A percentile compares a stretch with the other conserved stretches of the same genome.
These are phyloP conservation scores for Berkeleyomyces rouxiae DNA, from an alignment of 2,329 filamentous ascomycete genomes.

Conservation along the genomic window DNA sequence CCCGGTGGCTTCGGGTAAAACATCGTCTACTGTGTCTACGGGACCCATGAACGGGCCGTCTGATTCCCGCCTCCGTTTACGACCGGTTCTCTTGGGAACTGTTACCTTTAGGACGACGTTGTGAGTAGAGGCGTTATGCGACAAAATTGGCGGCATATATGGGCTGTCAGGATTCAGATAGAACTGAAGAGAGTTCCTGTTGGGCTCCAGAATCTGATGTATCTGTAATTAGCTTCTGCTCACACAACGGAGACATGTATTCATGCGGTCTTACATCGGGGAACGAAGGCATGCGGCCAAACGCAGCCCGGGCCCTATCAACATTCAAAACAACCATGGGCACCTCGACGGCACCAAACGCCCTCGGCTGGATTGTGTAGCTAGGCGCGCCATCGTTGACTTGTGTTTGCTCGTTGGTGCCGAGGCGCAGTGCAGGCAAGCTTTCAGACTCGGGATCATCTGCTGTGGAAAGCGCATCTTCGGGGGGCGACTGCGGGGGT, in stretches of 20 bases:
- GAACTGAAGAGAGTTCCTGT: slow-evolving; percentile 42
- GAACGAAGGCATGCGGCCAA: slow-evolving; percentile 25
- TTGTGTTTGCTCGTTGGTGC: background rate
- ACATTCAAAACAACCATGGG: slow-evolving; percentile 28
- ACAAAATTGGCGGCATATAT: slow-evolving; percentile 60
- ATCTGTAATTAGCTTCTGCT: background rate
- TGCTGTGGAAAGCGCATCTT: background rate
- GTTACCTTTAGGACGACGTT: slow-evolving; percentile 78
- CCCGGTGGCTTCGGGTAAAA: slow-evolving; percentile 14
- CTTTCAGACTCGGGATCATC: background rate
- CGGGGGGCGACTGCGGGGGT: background rate
- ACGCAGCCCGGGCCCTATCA: slow-evolving; percentile 27
- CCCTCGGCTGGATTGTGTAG: slow-evolving; percentile 20
- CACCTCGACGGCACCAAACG: slow-evolving; percentile 26
- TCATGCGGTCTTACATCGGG: slow-evolving; percentile 22
- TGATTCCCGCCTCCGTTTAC: slow-evolving; percentile 69
- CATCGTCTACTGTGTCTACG: slow-evolving; percentile 19
- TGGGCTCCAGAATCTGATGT: slow-evolving; percentile 29
- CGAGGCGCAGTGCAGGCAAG: background rate
- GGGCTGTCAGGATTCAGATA: slow-evolving; percentile 67
- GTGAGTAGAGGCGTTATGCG: slow-evolving; percentile 57
- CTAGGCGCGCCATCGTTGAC: slow-evolving; percentile 9
- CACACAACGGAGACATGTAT: background rate
- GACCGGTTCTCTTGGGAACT: slow-evolving; percentile 70
- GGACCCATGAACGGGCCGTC: slow-evolving; percentile 44